Conservation (phyloP, 208 protist genomes). For the Acanthamoeba healyi region DNA sequence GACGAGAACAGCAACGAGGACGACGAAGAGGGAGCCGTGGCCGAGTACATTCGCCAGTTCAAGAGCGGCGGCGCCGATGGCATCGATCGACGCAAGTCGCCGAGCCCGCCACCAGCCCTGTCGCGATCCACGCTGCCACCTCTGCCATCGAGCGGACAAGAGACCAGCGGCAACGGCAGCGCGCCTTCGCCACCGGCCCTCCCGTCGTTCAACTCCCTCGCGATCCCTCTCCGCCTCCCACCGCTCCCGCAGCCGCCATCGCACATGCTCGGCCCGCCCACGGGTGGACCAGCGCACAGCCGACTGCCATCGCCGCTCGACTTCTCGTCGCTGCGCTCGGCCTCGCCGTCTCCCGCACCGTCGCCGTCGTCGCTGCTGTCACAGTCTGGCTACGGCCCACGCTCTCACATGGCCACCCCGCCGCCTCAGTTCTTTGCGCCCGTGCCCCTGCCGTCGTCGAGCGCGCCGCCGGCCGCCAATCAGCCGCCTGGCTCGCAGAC, state of each 20-base stretch:
- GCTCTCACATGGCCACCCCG: constrained; percentile 9
- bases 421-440: neutral
- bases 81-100: constrained; percentile 29
- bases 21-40: constrained; percentile 41
- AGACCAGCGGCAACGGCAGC: no score
- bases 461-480: neutral
- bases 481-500: neutral
- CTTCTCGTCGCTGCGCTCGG: neutral
- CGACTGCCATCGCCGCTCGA: constrained; percentile 20
- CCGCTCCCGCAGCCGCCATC: neutral
- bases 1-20: neutral
- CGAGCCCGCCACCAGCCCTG: neutral
- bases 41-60: constrained; percentile 59
- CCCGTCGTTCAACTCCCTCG: neutral
- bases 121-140: no score
- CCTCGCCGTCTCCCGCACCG: constrained; percentile 11
- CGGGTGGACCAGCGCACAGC: no score
- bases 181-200: neutral
- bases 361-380: no score
- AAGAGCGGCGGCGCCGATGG: neutral
- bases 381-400: neutral
- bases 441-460: no score
- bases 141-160: no score
- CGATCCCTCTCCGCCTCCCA: neutral
- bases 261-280: no score